A percentile compares a stretch with the other conserved stretches of the same genome.
Conservation (phyloP, 345 rosid species). For the Erysimum cheiranthoides region DNA sequence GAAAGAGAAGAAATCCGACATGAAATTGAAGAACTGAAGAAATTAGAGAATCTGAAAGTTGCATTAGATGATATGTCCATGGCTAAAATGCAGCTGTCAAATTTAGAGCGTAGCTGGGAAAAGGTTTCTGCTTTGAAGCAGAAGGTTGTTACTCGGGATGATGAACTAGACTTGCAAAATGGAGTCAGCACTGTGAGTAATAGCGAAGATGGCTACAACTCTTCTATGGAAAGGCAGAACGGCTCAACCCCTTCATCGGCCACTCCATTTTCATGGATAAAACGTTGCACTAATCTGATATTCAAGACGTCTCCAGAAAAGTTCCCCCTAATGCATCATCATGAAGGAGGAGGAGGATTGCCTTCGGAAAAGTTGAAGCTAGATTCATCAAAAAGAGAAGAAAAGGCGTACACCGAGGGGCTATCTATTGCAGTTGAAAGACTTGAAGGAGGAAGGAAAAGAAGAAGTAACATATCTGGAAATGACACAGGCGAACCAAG, state of each 20-base stretch:
- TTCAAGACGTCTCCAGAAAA: slow-evolving; percentile 70
- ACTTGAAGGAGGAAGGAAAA: slow-evolving; percentile 61
- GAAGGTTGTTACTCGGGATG: slow-evolving; percentile 49
- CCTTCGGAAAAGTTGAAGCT: slow-evolving; percentile 35
- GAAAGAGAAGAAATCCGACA: slow-evolving; percentile 76
- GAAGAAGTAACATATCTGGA: slow-evolving; percentile 51
- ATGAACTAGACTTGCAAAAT: slow-evolving; percentile 46
- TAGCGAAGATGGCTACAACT: slow-evolving; percentile 50
- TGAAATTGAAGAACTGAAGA: slow-evolving; percentile 71
- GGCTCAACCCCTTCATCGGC: slow-evolving; percentile 51
- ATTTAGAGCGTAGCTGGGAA: slow-evolving; percentile 60
- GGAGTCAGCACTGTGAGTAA: slow-evolving; percentile 43
- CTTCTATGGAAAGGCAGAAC: slow-evolving; percentile 48
- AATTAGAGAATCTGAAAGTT: slow-evolving; percentile 79
- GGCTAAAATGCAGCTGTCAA: slow-evolving; percentile 70
- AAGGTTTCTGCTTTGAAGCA: slow-evolving; percentile 63
- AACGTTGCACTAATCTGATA: slow-evolving; percentile 63
- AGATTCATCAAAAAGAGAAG: slow-evolving; percentile 49
- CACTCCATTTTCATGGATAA: slow-evolving; percentile 83
- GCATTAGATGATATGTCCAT: slow-evolving; percentile 71
- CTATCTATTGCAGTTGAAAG: slow-evolving; percentile 48
- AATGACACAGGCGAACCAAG: slow-evolving; percentile 42
- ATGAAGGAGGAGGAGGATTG: slow-evolving; percentile 36
- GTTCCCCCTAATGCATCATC: slow-evolving; percentile 33
- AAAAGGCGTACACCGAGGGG: slow-evolving; percentile 42